Base-by-base conservation (phyloP, 768 basidiomycete species). In the Mrakia gelida region DNA sequence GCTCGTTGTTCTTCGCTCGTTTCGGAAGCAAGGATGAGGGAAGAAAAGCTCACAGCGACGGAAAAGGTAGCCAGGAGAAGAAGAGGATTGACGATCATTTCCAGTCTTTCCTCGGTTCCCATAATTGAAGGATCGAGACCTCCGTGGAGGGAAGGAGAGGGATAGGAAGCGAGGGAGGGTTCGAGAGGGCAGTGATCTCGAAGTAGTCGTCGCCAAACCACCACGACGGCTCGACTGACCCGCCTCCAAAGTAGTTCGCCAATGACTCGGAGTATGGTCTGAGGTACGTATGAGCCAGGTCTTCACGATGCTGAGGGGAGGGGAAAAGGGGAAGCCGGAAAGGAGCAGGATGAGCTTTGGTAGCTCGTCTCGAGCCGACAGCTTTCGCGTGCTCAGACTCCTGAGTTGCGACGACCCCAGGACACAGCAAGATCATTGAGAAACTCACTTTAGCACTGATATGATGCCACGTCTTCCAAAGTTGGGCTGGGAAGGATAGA, bases 1-100 rank as follows among this genome's bases (percentile, higher is more conserved):
- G 70, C 78, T 85, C 5, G 84, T 84, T 30, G 80, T 84, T 0
- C 84, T 84, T 21, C 18, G 49, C 21, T 41, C 26, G 8, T n/a
- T 18, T n/a, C 70, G 3, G 13, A 71, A 38, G 49, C 8, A 23
- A n/a, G 34, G 18, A 3, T 18, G 26, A 21, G 26, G 54, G n/a
- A n/a, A n/a, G n/a, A n/a, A n/a, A n/a, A n/a, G n/a, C 68, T 70
- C 68, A 70, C 68, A 11, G 68, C 68, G 41, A 70, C 68, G 41
- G 68, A 70, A 28, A 70, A 70, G 8, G 68, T 70, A 3, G 34
- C 68, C 6, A 70, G 43, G 15, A 70, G 28, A 34, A 70, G 38
- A 11, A 70, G n/a, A 21, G 68, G 68, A n/a, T 70, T 70, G 38
- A 49, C 68, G 68, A 70, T 43, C 3, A 15, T 23, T 21, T 28